phyloP scores from a whole-genome alignment of 2,329 filamentous ascomycete genomes.

The Cryphonectria radicalis region DNA sequence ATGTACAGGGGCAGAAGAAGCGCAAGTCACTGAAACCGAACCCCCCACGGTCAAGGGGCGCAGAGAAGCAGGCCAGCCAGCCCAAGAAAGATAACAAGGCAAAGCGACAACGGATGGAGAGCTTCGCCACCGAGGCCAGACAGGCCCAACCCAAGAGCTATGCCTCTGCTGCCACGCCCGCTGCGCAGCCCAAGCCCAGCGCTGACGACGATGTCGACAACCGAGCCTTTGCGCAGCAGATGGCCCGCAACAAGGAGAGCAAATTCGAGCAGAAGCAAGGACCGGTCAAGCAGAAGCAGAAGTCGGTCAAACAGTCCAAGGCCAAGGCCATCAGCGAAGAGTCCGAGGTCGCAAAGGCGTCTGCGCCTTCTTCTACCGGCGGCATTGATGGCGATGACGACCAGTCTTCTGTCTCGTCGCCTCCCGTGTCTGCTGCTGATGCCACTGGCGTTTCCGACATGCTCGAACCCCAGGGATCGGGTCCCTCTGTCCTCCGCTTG shows the following conservation, averaged over 20 bases:
- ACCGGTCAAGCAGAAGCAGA: conserved; percentile 72
- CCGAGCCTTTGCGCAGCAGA: conserved; percentile 76
- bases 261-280: conserved; percentile 70
- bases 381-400: conserved; percentile 83
- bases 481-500: conserved; percentile 77
- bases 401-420: conserved; percentile 70
- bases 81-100: conserved; percentile 44
- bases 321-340: conserved; percentile 56
- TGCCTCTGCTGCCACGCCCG: conserved; percentile 1
- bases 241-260: conserved; percentile 70
- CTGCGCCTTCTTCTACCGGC: conserved; percentile 71
- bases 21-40: conserved; percentile 34
- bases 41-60: conserved; percentile 34
- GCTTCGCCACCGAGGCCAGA: conserved; percentile 40
- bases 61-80: conserved; percentile 40
- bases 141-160: conserved; percentile 43
- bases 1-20: conserved; percentile 32
- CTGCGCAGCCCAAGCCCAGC: conserved; percentile 37
- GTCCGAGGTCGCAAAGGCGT: conserved; percentile 52
- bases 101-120: conserved; percentile 48
- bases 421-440: conserved; percentile 59
- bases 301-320: conserved; percentile 72
- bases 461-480: conserved; percentile 74
- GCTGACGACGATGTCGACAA: conserved; percentile 67
- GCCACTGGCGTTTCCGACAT: conserved; percentile 84